Evolutionary conservation across 352 stramenopile genomes (phyloP).

Genomic region (Pythium insidiosum): DNA sequence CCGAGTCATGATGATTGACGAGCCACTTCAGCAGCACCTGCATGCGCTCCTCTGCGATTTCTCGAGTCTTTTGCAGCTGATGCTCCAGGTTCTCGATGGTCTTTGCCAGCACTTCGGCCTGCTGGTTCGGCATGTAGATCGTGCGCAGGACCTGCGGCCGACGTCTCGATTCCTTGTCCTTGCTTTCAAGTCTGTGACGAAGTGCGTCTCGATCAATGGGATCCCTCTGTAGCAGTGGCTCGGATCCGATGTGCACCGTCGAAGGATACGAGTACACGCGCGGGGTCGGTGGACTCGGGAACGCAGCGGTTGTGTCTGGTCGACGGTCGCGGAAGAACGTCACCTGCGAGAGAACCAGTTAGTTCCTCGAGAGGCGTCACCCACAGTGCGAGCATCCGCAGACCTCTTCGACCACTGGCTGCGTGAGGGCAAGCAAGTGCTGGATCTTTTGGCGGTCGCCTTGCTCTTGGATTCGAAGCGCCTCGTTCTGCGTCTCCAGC

Average conservation of each 20-base stretch:
- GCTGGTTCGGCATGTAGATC: conserved; percentile 72
- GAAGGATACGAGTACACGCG: conserved; percentile 60
- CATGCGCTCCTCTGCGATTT: conserved; percentile 45
- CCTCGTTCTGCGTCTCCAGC: conserved; percentile 52
- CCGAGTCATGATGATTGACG: too few species aligned
- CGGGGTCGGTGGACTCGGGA: conserved; percentile 22
- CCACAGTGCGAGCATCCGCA: neutral
- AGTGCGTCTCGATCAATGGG: neutral
- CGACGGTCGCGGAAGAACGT: conserved; percentile 71
- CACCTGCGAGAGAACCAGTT: conserved; percentile 21
- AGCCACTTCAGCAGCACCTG: too few species aligned
- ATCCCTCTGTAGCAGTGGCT: conserved; percentile 19
- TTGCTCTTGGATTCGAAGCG: conserved; percentile 62
- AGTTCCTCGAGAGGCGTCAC: neutral
- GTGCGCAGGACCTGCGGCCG: conserved; percentile 42
- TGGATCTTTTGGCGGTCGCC: conserved; percentile 77
- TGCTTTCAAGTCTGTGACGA: neutral
- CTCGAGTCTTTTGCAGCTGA: conserved; percentile 45
- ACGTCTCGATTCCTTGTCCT: too few species aligned
- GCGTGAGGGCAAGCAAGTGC: conserved; percentile 70
- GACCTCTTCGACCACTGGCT: conserved; percentile 74
- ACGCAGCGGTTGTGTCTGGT: conserved; percentile 38
- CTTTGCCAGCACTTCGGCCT: conserved; percentile 35
- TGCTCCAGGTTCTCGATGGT: conserved; percentile 50
- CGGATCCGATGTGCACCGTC: conserved; percentile 66